These are phyloP conservation scores for Amauroascus verrucosus DNA, from an alignment of 2,329 filamentous ascomycete species.

Conservation along the genomic window DNA sequence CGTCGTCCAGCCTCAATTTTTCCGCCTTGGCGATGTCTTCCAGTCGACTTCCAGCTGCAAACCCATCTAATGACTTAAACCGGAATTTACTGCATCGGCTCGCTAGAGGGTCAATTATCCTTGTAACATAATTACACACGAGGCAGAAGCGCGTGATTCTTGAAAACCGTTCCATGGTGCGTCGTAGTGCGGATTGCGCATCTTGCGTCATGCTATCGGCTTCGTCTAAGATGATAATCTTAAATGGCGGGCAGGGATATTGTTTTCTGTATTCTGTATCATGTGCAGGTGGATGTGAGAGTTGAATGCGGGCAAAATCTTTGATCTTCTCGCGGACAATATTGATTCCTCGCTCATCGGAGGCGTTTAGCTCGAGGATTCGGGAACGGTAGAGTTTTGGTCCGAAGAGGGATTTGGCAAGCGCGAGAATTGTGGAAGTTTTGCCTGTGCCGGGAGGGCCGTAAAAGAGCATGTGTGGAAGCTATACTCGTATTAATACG, in stretches of 20 bases:
- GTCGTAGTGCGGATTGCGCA: conserved; percentile 79
- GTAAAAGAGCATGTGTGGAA: conserved; percentile 99
- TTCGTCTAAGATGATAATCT: conserved; percentile 97
- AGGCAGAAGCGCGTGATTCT: conserved; percentile 95
- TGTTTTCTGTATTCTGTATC: conserved; percentile 53
- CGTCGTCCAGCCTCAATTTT: conserved; percentile 62
- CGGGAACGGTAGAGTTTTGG: conserved; percentile 85
- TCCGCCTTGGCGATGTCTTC: conserved; percentile 74
- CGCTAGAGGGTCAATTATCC: conserved; percentile 93
- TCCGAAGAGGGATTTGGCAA: conserved; percentile 94
- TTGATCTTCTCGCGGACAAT: conserved; percentile 98
- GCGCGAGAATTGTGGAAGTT: conserved; percentile 91
- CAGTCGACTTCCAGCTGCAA: conserved; percentile 67
- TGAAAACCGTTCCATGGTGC: conserved; percentile 97
- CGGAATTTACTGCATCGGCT: conserved; percentile 92
- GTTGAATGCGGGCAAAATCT: conserved; percentile 90
- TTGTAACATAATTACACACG: conserved; percentile 96
- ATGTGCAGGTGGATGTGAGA: conserved; percentile 65
- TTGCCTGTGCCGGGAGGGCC: conserved; percentile 96
- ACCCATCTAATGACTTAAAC: conserved; percentile 89
- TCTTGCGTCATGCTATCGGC: conserved; percentile 99
- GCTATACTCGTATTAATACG: conserved; percentile 37
- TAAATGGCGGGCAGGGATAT: conserved; percentile 94
- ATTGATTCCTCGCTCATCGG: conserved; percentile 92
- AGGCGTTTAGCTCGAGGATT: conserved; percentile 98